Conservation (phyloP, 805 yeast species). For the Wilhelminamyces savonicus region DNA sequence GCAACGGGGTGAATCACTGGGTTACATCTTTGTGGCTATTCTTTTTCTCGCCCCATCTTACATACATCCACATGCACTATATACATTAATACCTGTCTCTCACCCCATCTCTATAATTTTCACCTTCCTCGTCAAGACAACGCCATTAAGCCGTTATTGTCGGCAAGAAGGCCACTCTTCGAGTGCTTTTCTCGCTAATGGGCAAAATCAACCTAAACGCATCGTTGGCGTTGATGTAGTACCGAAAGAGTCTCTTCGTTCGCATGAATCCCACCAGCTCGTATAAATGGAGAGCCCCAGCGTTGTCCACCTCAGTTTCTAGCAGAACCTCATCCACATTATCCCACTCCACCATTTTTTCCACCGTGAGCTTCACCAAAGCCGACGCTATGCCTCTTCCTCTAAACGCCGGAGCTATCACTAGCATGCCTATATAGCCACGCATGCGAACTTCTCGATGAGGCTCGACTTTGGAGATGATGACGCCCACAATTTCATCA, state of each 20-base stretch:
- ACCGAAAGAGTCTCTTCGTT: conserved; percentile 71
- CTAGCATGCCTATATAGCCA: conserved; percentile 96
- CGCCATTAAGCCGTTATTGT: no score
- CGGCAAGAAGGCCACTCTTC: conserved; percentile 54
- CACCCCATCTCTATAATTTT: no score
- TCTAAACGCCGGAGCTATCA: conserved; percentile 65
- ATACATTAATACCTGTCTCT: no score
- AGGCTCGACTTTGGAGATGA: conserved; percentile 73
- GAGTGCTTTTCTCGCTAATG: conserved; percentile 44
- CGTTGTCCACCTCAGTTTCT: conserved; percentile 85
- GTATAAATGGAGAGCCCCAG: conserved; percentile 61
- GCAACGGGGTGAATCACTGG: no score
- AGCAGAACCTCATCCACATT: conserved; percentile 85
- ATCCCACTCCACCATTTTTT: conserved; percentile 52
- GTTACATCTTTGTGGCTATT: no score
- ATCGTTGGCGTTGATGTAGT: conserved; percentile 88
- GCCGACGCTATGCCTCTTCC: conserved; percentile 78
- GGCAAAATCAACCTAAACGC: conserved; percentile 87
- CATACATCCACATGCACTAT: no score
- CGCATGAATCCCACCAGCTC: conserved; percentile 73
- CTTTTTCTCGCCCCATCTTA: no score
- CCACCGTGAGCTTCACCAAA: conserved; percentile 57
- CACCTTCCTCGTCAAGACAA: no score
- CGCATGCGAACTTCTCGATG: conserved; percentile 70
- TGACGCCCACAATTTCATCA: conserved; percentile 61